Conservation (phyloP, 305 asterid species). For the Rubia peregrina region DNA sequence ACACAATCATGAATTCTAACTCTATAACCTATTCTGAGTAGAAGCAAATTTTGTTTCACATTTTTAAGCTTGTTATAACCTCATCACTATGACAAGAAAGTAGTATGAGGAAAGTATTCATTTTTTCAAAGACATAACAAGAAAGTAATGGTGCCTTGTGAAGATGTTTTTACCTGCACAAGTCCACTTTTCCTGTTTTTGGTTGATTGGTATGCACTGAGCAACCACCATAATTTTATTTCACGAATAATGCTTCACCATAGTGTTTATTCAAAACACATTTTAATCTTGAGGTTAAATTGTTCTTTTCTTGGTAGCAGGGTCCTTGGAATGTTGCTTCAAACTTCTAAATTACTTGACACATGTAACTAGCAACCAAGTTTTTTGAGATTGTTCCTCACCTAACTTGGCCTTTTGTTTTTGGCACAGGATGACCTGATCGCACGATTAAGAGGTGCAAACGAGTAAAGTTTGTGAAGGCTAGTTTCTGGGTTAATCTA, state of each 20-base stretch:
- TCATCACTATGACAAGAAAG: not conserved
- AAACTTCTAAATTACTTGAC: not conserved
- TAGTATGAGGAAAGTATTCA: not conserved
- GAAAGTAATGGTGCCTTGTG: not conserved
- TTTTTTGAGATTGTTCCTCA: not conserved
- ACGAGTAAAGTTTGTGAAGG: slow-evolving; percentile 9
- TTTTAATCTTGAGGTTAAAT: not conserved
- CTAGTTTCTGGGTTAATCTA: not conserved
- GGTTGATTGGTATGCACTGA: not conserved
- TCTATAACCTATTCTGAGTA: not conserved
- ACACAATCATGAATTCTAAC: not conserved
- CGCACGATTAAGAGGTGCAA: slow-evolving; percentile 18
- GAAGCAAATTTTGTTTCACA: not conserved
- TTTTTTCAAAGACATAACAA: not conserved
- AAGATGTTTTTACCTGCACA: not conserved
- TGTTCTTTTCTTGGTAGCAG: not conserved
- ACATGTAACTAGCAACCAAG: not conserved
- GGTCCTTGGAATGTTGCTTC: not conserved
- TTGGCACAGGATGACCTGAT: slow-evolving; percentile 21
- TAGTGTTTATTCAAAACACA: not conserved
- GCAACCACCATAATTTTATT: not conserved
- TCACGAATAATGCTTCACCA: not conserved
- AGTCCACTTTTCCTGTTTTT: not conserved
- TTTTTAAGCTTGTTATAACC: not conserved
- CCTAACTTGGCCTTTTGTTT: not conserved